Evolutionary conservation across 208 protist genomes (phyloP), one percentile per base, ranked within the genome.

Genomic region (Wallacemonas collosoma): DNA sequence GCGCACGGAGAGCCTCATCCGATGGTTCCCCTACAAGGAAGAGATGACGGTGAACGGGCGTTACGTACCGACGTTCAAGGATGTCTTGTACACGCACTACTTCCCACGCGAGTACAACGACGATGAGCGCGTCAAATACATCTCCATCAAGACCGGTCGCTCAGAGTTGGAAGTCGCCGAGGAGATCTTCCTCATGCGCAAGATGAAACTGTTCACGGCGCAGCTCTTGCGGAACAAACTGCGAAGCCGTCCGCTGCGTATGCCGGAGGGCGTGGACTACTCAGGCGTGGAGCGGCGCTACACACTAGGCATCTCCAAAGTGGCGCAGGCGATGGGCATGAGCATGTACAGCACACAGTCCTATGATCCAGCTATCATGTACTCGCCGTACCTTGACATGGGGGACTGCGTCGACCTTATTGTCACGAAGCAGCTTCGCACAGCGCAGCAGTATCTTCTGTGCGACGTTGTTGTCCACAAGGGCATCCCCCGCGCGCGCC

Each of bases 21-120:
- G 88, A 15, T 95, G 91, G 89, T 95, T 93, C 60, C 91, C 91
- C 38, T 95, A 95, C 83, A 95, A 95, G 77, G 70, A 93, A 65
- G 75, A 95, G 76, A 83, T 95, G 71, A 95, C 91, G 60, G 88
- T 95, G 48, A 81, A 91, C 40, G 88, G 86, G 5, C 79, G 86
- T 4, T 86, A 86, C 74, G 88, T 94, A 38, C 89, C 88, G n/a
- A 94, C 88, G 0, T 79, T 94, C 43, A 79, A 81, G 56, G 85
- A 95, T 70, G 76, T 91, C 17, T 70, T 95, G 36, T 93, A 95
- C 79, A 81, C 75, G 0, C 72, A 95, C 80, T 95, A 95, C 71
- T 95, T 95, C 75, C 91, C 88, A 2, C 73, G 75, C 5, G 85
- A 94, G 71, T 78, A 90, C 53, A 82, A 86, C 72, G 91, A 95